phyloP scores from a whole-genome alignment of 208 protist genomes.

The Jaenimonas drosophilae region DNA sequence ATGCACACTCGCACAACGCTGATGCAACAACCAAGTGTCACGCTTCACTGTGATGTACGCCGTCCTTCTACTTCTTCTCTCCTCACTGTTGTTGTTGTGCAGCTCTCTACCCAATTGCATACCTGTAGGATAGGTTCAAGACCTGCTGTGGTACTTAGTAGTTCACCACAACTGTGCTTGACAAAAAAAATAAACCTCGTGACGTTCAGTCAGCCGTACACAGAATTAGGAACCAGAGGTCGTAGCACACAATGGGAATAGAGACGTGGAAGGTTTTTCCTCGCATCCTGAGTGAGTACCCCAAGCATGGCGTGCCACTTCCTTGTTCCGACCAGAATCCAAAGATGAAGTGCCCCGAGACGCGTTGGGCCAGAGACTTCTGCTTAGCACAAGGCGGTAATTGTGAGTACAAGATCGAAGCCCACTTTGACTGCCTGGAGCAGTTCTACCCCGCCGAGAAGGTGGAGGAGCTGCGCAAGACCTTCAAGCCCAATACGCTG shows the following conservation, averaged over 20 bases:
- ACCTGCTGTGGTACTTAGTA: no score
- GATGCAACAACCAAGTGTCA: no score
- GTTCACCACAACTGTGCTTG: no score
- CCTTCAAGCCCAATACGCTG: conserved; percentile 74
- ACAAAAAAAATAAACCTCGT: no score
- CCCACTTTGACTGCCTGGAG: conserved; percentile 83
- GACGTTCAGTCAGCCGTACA: no score
- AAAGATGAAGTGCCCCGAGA: conserved; percentile 64
- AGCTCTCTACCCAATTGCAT: no score
- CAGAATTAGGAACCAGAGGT: background rate
- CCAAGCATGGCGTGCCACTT: conserved; percentile 64
- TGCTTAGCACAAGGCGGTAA: conserved; percentile 71
- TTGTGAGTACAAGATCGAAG: conserved; percentile 90
- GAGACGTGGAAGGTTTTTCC: conserved; percentile 81
- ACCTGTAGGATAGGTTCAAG: no score
- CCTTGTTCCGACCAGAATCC: conserved; percentile 79
- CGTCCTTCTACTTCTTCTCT: no score
- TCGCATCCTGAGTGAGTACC: conserved; percentile 60
- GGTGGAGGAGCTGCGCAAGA: conserved; percentile 67
- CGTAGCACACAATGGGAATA: conserved; percentile 51
- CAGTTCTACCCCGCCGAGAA: conserved; percentile 81
- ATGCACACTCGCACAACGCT: no score
- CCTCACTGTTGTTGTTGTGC: no score
- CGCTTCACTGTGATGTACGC: no score
- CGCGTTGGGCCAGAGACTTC: conserved; percentile 78